Base-by-base conservation (phyloP, 192 early-diverging fungal genomes). In the Entomortierella beljakovae region DNA sequence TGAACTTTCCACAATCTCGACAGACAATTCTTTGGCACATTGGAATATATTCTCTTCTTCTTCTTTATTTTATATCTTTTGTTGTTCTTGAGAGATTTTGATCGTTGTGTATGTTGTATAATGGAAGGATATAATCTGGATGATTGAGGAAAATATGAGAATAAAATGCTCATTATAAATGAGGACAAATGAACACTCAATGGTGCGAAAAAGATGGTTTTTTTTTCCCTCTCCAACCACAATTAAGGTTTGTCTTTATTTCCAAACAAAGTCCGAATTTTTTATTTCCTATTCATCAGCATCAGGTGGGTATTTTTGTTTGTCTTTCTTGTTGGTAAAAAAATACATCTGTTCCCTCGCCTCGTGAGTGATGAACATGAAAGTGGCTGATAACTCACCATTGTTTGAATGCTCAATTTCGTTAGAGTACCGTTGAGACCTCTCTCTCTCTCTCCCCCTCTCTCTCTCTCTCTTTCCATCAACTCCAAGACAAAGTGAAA, bases 21-120 rank as follows among this genome's bases (percentile, higher is more conserved):
- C 73, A 77, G 26, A 77, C 33, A 6, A 62, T 67, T 31, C 73
- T 26, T n/a, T 59, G 64, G 25, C 73, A 77, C 73, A 77, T 77
- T 46, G 43, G 11, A 46, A 11, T 4, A 15, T 11, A 51, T 1
- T 32, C 0, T 4, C 20, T 32, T 61, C 49, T 46, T 6, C 15
- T 22, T 51, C 34, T 6, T 32, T 16, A 2, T 49, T 61, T 31
- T 61, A 13, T 46, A 32, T 61, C 11, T 49, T 46, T 61, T 42
- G 13, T 25, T 56, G 26, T 56, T 56, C 8, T 32, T 59, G 5
- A 15, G n/a, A 16, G 23, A 9, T 3, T 53, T 26, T 53, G 25
- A 9, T 53, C 15, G 25, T 53, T 53, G 23, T 25, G 50, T 52
- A 22, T 23, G 6, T 33, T 57, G 20, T 34, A 16, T 11, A 46